Evolutionary conservation across 2,329 filamentous ascomycete genomes (phyloP).

Genomic region (Curvularia sp.): DNA sequence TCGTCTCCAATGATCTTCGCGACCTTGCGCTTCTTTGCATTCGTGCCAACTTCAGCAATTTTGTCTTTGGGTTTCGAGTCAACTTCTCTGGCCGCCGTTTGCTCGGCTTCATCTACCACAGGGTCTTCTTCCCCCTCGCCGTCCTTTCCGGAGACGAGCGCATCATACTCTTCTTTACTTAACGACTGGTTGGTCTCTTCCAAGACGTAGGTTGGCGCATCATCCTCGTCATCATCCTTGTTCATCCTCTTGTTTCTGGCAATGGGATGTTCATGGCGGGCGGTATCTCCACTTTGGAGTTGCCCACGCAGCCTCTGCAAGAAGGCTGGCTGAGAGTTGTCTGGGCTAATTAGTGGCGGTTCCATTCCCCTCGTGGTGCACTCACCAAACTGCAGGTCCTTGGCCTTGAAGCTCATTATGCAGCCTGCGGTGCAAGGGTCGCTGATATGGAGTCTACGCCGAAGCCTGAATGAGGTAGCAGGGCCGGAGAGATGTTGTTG

Average conservation of each 20-base stretch:
- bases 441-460: constrained; percentile 4
- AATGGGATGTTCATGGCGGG: constrained; percentile 55
- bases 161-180: constrained; percentile 60
- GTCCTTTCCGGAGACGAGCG: constrained; percentile 49
- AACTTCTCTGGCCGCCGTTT: constrained; percentile 12
- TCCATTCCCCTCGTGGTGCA: neutral
- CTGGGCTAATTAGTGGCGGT: constrained; percentile 53
- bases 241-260: constrained; percentile 55
- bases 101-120: constrained; percentile 14
- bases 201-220: constrained; percentile 77
- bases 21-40: constrained; percentile 49
- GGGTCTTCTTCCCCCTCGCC: constrained; percentile 16
- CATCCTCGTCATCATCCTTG: constrained; percentile 74
- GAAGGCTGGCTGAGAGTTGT: constrained; percentile 60
- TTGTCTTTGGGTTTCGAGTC: constrained; percentile 36
- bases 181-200: constrained; percentile 71
- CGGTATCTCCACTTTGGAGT: constrained; percentile 60
- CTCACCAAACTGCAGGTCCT: constrained; percentile 71
- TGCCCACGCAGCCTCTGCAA: constrained; percentile 59
- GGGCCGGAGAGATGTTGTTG: constrained; percentile 5
- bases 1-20: constrained; percentile 47
- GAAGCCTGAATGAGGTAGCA: constrained; percentile 13
- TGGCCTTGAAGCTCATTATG: constrained; percentile 67
- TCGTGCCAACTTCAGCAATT: constrained; percentile 45
- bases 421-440: constrained; percentile 9